Percentiles rank a stretch among this genome's conserved stretches.
Evolutionary conservation across 768 basidiomycete species (phyloP).

Genomic region (Botryobasidium botryosum): DNA sequence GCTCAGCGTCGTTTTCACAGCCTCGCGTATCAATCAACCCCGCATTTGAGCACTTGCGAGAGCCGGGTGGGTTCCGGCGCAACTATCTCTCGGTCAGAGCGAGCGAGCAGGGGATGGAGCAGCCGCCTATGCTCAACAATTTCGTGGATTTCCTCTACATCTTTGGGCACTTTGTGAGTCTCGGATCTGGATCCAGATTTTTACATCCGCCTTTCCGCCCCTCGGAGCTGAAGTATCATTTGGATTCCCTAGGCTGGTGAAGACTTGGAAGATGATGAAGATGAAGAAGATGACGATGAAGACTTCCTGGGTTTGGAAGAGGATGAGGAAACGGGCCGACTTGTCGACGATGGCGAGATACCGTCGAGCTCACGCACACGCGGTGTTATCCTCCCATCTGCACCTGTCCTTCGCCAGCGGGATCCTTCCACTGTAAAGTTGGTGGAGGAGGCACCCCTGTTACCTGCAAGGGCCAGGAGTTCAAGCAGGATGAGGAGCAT

Average conservation of each 20-base stretch:
- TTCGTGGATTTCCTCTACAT: constrained; percentile 91
- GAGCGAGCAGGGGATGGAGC: constrained; percentile 43
- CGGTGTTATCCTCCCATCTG: too few species aligned
- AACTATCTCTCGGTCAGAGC: constrained; percentile 69
- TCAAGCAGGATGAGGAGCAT: not conserved
- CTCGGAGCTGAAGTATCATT: not conserved
- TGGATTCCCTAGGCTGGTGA: constrained; percentile 58
- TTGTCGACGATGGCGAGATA: too few species aligned
- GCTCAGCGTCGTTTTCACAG: constrained; percentile 52
- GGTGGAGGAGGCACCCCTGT: too few species aligned
- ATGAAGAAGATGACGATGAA: constrained; percentile 52
- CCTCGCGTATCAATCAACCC: constrained; percentile 33
- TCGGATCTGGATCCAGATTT: too few species aligned
- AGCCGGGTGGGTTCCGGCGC: constrained; percentile 86
- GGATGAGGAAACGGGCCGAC: too few species aligned
- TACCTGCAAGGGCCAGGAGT: too few species aligned
- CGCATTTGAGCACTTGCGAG: constrained; percentile 81
- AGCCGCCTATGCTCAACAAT: constrained; percentile 46
- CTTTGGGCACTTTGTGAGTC: constrained; percentile 88
- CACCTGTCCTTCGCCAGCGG: too few species aligned
- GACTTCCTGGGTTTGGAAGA: constrained; percentile 8
- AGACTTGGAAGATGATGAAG: constrained; percentile 67
- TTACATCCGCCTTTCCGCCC: constrained; percentile 2
- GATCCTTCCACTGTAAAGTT: too few species aligned
- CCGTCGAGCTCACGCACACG: too few species aligned